Evolutionary conservation across 75 land plant species (phyloP), one percentile per base, ranked within the genome.

Genomic region (Cupressus sempervirens): DNA sequence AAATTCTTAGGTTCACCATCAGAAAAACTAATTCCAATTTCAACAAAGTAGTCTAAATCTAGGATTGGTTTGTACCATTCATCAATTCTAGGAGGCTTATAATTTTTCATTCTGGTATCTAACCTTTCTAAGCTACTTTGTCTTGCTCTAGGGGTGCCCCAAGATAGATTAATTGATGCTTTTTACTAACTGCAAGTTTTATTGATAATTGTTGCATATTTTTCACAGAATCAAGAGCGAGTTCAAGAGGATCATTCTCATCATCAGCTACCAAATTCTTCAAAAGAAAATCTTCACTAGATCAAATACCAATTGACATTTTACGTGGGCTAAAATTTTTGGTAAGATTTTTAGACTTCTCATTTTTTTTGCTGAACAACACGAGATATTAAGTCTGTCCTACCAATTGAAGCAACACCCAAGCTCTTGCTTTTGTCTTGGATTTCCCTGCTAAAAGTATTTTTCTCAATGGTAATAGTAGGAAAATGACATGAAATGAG

Each of bases 21-120:
- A 83, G 93, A 88, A 79, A 79, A 50, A 84, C 91, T 75, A n/a
- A 95, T 77, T 30, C 96, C 97, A 16, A 93, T 92, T 10, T 89
- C 73, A 20, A 88, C 79, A 88, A 98, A 96, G 85, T 91, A 96
- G 83, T 98, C 93, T 70, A 98, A 73, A 62, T 90, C 89, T 43
- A 98, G 82, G 81, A 98, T 96, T 9, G 93, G 88, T 77, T 82
- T 96, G 84, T 91, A 96, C 99, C 99, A 98, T 18, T 92, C 93
- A 89, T 98, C 99, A 80, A 98, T 82, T 56, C 87, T 91, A 34
- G 96, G 97, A 80, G 95, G 94, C 30, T 87, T 91, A 80, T 89
- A 87, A 84, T 93, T 90, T 84, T 82, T 88, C 7, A 84, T 62
- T 40, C 83, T 65, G 32, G 83, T 62, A n/a, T 87, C 85, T 83